Conservation (phyloP, 257 asterid genomes). For the Lantana camara region DNA sequence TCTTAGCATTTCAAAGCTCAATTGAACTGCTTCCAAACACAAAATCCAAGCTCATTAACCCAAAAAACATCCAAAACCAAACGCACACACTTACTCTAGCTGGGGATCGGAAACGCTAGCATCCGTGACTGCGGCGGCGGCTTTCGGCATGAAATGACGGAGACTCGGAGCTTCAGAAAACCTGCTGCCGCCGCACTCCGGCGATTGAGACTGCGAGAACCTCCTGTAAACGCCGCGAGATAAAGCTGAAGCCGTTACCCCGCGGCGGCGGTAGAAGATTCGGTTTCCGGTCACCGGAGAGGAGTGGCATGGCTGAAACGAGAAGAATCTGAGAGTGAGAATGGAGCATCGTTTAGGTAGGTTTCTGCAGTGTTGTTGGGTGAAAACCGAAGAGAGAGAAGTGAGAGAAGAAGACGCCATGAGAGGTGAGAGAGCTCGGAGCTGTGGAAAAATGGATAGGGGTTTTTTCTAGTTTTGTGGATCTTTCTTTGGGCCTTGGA, state of each 20-base stretch:
- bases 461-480: conserved; percentile 20
- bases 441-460: conserved; percentile 35
- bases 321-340: conserved; percentile 50
- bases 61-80: not conserved
- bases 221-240: conserved; percentile 43
- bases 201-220: conserved; percentile 43
- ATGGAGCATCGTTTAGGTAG: conserved; percentile 51
- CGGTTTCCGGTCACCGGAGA: conserved; percentile 30
- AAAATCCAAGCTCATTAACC: not conserved
- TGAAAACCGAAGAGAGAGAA: conserved; percentile 61
- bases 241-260: conserved; percentile 26
- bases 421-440: conserved; percentile 18
- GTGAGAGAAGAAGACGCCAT: conserved; percentile 66
- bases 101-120: conserved; percentile 45
- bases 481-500: conserved; percentile 25
- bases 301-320: conserved; percentile 28
- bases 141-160: conserved; percentile 67
- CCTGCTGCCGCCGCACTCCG: conserved; percentile 29
- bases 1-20: conserved; percentile 10
- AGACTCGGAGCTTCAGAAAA: conserved; percentile 48
- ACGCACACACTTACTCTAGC: conserved; percentile 49
- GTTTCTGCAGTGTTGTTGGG: conserved; percentile 57
- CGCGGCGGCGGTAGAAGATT: conserved; percentile 33
- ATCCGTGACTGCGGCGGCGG: conserved; percentile 41
- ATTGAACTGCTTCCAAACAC: not conserved